phyloP scores from a whole-genome alignment of 2,329 filamentous ascomycete species.

The Pyrenophora tritici-repentis region DNA sequence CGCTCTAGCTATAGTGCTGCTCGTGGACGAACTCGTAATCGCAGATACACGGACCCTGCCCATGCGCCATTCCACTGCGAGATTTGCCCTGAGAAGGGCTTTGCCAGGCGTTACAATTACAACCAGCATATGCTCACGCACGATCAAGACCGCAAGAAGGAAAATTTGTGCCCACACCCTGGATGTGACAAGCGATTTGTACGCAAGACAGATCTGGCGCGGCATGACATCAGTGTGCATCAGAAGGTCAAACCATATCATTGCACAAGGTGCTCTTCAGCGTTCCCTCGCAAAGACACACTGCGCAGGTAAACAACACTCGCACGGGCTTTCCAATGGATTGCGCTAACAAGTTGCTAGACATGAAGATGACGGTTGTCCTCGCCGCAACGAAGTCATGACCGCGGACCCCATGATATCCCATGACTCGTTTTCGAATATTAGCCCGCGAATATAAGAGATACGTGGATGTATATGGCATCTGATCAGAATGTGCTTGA shows the following conservation, averaged over 20 bases:
- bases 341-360: slow-evolving; percentile 51
- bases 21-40: slow-evolving; percentile 15
- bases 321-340: not conserved
- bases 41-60: slow-evolving; percentile 23
- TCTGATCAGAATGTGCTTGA: too few relatives aligned
- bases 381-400: slow-evolving; percentile 56
- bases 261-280: slow-evolving; percentile 71
- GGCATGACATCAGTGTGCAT: slow-evolving; percentile 68
- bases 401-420: slow-evolving; percentile 2
- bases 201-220: slow-evolving; percentile 75
- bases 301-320: slow-evolving; percentile 68
- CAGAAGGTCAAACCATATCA: slow-evolving; percentile 71
- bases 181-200: slow-evolving; percentile 78
- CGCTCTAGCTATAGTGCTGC: not conserved
- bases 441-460: too few relatives aligned
- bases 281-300: slow-evolving; percentile 82
- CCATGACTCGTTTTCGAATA: not conserved
- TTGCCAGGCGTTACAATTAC: slow-evolving; percentile 84
- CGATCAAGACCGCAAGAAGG: slow-evolving; percentile 72
- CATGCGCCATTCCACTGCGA: slow-evolving; percentile 65
- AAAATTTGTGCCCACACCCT: slow-evolving; percentile 67
- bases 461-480: too few relatives aligned
- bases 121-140: slow-evolving; percentile 87
- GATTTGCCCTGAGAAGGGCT: slow-evolving; percentile 72
- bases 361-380: slow-evolving; percentile 77